Base-by-base conservation (phyloP, 306 rosid genomes). In the Canavalia ensiformis region DNA sequence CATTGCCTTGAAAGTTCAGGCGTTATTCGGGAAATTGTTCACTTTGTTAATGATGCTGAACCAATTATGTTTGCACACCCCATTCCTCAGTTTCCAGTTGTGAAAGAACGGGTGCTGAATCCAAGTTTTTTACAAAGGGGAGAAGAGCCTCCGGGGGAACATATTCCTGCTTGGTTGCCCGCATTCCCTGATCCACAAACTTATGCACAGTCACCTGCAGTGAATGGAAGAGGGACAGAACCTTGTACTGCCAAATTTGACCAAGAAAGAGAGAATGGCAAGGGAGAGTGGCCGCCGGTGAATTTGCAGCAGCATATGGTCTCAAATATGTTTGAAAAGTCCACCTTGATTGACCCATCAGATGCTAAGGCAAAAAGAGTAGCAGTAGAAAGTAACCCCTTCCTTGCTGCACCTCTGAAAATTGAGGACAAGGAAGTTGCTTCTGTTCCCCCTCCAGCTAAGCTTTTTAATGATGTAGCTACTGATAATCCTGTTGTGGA, bases 131-230 rank as follows among this genome's bases (percentile, higher is more conserved):
- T 30, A 51, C 97, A 88, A 84, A 84, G 9, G 4, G 91, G 88
- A 56, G 87, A 88, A 77, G 92, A 89, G 74, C 87, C 97, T 82
- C 90, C 90, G 0, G 87, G 77, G 31, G 92, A 90, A 64, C 96
- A 92, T 83, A 89, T 94, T 81, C 97, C 98, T 51, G 64, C 88
- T 51, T 92, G 98, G 98, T 85, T 94, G 89, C 97, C 98, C n/a
- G 85, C 86, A 28, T 88, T 92, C 58, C 97, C 97, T 64, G 94
- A 87, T 69, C 89, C 89, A 8, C 86, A 88, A 62, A 69, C 88
- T 39, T 84, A 79, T 81, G 52, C 81, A 47, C 80, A 34, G 75
- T 59, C 85, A 13, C 82, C 85, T 13, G 35, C 54, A 2, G 39
- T 66, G 69, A 67, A 81, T 75, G 92, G 83, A 72, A 85, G 82